These are phyloP conservation scores for Yamadazyma philogaea DNA, from an alignment of 805 yeast genomes.

Conservation along the genomic window DNA sequence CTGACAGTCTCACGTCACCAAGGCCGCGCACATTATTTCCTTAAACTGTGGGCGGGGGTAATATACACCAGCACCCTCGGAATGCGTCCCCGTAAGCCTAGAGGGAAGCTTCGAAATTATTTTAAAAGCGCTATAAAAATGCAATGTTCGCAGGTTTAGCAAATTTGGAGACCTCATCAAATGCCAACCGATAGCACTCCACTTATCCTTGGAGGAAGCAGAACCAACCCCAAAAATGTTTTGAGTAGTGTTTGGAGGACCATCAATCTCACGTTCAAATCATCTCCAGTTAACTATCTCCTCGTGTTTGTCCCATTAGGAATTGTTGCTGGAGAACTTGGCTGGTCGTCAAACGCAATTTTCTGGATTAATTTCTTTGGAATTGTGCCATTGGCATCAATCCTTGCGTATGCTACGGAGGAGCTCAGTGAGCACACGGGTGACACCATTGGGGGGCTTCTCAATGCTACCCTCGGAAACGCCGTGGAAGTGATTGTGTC, in stretches of 20 bases:
- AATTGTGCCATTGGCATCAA: conserved; percentile 87
- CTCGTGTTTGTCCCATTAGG: conserved; percentile 89
- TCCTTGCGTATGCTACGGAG: conserved; percentile 90
- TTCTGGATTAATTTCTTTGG: conserved; percentile 83
- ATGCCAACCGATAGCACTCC: conserved; percentile 3
- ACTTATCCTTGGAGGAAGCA: conserved; percentile 1
- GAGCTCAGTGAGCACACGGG: conserved; percentile 86
- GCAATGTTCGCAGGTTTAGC: no score
- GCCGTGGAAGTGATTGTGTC: conserved; percentile 97
- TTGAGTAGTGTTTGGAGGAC: not conserved
- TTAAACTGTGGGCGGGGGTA: no score
- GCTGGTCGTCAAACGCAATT: conserved; percentile 50
- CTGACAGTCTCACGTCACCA: no score
- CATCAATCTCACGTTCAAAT: conserved; percentile 30
- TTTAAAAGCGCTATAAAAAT: no score
- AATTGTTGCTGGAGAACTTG: conserved; percentile 60
- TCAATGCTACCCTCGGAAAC: conserved; percentile 96
- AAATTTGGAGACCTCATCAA: no score
- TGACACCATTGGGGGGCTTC: conserved; percentile 86
- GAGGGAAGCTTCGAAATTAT: no score
- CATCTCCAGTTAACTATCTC: conserved; percentile 74
- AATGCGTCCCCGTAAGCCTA: no score
- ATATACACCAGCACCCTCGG: no score
- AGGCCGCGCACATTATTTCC: no score
- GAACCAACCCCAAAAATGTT: not conserved